These are phyloP conservation scores for Paramecium biaurelia DNA, from an alignment of 73 alveolate species.

Conservation along the genomic window DNA sequence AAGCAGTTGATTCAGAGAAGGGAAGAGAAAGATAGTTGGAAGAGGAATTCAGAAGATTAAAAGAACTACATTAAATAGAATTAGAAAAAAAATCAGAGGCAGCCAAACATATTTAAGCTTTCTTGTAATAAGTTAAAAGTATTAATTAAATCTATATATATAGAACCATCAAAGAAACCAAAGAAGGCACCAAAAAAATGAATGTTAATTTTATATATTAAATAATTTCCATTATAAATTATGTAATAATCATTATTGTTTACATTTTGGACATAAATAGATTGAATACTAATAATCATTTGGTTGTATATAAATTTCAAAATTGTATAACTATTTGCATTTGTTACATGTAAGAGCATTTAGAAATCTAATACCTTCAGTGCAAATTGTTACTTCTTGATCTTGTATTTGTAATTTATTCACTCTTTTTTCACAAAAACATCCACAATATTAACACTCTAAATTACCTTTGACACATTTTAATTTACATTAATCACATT, in stretches of 20 bases:
- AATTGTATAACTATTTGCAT: not conserved
- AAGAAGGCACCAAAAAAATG: not conserved
- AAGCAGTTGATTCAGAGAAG: constrained; percentile 57
- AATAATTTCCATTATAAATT: not conserved
- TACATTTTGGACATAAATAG: not conserved
- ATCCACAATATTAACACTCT: not conserved
- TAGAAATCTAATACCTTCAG: not conserved
- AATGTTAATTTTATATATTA: not conserved
- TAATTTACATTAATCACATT: not conserved
- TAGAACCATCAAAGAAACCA: constrained; percentile 48
- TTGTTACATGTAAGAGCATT: not conserved
- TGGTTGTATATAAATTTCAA: not conserved
- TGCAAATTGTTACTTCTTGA: not conserved
- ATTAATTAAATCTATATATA: not conserved
- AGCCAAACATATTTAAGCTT: constrained; percentile 55
- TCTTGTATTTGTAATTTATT: not conserved
- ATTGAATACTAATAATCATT: not conserved
- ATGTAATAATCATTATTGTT: not conserved
- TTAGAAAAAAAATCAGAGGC: constrained; percentile 56
- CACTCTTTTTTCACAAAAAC: not conserved
- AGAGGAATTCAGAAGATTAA: constrained; percentile 60
- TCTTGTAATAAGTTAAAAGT: constrained; percentile 56
- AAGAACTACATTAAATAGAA: constrained; percentile 43
- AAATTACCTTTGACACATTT: not conserved
- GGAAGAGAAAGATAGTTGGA: constrained; percentile 65